A percentile compares a stretch with the other conserved stretches of the same genome.
Conservation (phyloP, 2,329 filamentous ascomycete species). For the Cadophora sp. region DNA sequence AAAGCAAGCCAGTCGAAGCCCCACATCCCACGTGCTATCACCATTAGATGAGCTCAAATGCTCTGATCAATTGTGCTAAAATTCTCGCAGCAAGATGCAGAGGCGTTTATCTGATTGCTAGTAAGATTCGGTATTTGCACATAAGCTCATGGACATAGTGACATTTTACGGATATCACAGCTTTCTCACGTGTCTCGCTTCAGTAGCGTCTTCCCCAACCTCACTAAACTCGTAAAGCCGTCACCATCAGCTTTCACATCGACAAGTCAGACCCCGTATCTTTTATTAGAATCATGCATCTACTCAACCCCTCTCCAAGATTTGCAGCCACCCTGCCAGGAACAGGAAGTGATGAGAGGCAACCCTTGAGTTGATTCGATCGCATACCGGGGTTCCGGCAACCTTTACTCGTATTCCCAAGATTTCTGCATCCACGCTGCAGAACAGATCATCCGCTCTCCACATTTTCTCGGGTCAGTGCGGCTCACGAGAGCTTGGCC, state of each 20-base stretch:
- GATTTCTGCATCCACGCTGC: slow-evolving; percentile 1
- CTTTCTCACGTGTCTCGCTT: slow-evolving; percentile 6
- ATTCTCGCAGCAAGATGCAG: too few species aligned
- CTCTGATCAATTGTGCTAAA: too few species aligned
- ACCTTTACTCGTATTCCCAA: slow-evolving; percentile 10
- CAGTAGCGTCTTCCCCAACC: neutral
- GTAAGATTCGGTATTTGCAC: too few species aligned
- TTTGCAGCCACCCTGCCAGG: slow-evolving; percentile 14
- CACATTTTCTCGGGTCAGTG: slow-evolving; percentile 9
- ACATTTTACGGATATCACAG: neutral
- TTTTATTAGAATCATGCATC: slow-evolving; percentile 5
- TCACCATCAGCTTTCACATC: neutral
- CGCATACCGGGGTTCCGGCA: neutral
- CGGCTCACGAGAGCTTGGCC: slow-evolving; percentile 13
- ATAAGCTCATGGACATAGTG: too few species aligned
- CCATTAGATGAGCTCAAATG: too few species aligned
- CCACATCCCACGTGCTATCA: neutral
- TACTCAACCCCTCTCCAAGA: neutral
- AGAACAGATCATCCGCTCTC: slow-evolving; percentile 10
- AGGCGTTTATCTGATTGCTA: too few species aligned
- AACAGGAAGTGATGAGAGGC: slow-evolving; percentile 4
- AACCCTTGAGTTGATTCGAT: neutral
- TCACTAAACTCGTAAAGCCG: slow-evolving; percentile 7
- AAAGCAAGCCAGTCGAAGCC: too few species aligned
- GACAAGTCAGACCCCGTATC: slow-evolving; percentile 5